Evolutionary conservation across 768 basidiomycete genomes (phyloP), one percentile per base, ranked within the genome.

Genomic region (Dictyophora rubrovolvata): DNA sequence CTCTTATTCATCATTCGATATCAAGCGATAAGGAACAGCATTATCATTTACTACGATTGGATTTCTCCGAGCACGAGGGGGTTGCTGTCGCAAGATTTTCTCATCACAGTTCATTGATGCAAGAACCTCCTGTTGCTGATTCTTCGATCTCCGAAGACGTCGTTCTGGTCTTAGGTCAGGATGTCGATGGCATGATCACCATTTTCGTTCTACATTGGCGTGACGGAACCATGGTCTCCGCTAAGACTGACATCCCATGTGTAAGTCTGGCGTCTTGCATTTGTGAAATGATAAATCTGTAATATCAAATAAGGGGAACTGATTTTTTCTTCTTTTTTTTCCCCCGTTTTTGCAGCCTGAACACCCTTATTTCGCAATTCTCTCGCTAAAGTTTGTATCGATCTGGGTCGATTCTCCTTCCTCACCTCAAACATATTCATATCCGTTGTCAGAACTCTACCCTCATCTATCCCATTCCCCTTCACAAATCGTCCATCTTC

Each of bases 61-160:
- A 59, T 23, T 59, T 59, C 50, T 51, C 28, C 5, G 49, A 52
- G 23, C 35, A 20, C 8, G 11, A 20, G 33, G 17, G 36, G 14
- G 23, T 35, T 16, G 52, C 33, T 20, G 17, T 33, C 34, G 57
- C 57, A 1, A 42, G 20, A 51, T 59, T 59, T 53, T 53, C 52
- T 52, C 57, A 59, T 53, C 57, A 59, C n/a, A 59, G 49, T 33
- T 59, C 57, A 28, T 17, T 59, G 18, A 53, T 53, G 49, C 57
- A 59, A 53, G 57, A 59, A 48, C 57, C 51, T 35, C 50, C 57
- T 51, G 50, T 59, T 22, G 57, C 57, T 14, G 57, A 59, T 53
- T 51, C 57, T 10, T 59, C 57, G 37, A 20, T 59, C n/a, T 59
- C 57, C 17, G 57, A 59, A 59, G 57, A 59, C 46, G 57, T 59